Conservation (phyloP, 176 grass and related monocot species). For the Rhynchospora tenuis region DNA sequence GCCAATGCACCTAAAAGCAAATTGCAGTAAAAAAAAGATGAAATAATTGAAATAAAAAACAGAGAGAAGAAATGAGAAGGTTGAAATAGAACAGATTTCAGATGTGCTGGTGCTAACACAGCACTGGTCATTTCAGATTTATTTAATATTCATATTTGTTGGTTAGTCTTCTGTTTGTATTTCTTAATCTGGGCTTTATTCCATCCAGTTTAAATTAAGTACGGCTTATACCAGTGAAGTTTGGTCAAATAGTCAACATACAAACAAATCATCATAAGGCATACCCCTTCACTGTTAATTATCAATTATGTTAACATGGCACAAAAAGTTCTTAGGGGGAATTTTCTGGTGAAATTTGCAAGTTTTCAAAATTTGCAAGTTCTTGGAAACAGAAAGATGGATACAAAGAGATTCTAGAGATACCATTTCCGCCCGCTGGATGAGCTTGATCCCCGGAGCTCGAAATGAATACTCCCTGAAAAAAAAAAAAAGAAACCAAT, state of each 20-base stretch:
- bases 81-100: background rate
- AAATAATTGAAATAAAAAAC: conserved; percentile 14
- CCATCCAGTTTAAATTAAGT: background rate
- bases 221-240: background rate
- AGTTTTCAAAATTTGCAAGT: background rate
- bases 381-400: background rate
- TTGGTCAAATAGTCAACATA: background rate
- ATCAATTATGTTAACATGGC: background rate
- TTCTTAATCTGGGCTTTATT: background rate
- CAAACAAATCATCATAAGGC: background rate
- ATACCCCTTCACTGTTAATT: background rate
- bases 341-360: background rate
- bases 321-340: background rate
- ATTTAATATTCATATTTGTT: background rate
- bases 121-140: background rate
- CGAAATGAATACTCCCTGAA: conserved; percentile 88
- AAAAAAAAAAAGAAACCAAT: conserved; percentile 29
- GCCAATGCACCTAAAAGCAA: conserved; percentile 65
- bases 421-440: conserved; percentile 66
- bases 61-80: background rate
- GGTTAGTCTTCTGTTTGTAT: background rate
- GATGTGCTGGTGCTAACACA: background rate
- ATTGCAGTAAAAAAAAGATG: conserved; percentile 18
- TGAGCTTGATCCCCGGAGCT: conserved; percentile 66
- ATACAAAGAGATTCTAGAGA: conserved; percentile 5